Evolutionary conservation across 116 monocot species (phyloP), one percentile per base, ranked within the genome.

Genomic region (Papilionanthe hybrid): DNA sequence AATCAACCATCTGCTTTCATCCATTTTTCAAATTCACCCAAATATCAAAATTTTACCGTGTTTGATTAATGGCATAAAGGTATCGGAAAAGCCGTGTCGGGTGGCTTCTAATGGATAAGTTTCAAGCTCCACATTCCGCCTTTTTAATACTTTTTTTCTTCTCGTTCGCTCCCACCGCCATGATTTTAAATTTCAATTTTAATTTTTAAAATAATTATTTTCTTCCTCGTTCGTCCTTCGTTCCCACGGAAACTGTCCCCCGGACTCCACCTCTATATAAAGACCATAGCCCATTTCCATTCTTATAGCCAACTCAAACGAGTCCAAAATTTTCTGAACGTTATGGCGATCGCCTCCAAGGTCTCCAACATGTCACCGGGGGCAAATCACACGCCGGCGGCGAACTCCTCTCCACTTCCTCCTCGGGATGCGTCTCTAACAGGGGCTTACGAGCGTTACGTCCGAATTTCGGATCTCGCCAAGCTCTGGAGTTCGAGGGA

Each of bases 381-480:
- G 58, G 41, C 41, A 18, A 22, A 32, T 65, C 65, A 11, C 1
- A 12, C 28, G 71, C 29, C 29, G n/a, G 10, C 56, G 50, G 50
- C 55, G 15, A 17, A 20, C 80, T 65, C 80, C 42, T 78, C 83
- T 0, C 43, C 42, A 9, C 15, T 53, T 50, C 6, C 6, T 11
- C 42, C 43, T 9, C 28, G 42, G 29, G 45, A 60, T 7, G 27
- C 55, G 18, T 69, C 71, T 19, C 28, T 80, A 41, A 84, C 78
- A 19, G 73, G 71, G 13, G 83, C 81, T 37, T 95, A 92, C 85
- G 95, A 95, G 80, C 87, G 82, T 71, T 91, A 95, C 85, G 82
- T 95, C 77, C 89, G 92, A 53, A 87, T 92, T 67, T 87, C 90
- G 0, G 89, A 90, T 50, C 90, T 92, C 17, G 25, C 65, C 10